These are phyloP conservation scores for Ganoderma lucidum DNA, from an alignment of 1,284 basidiomycete species.

Conservation along the genomic window DNA sequence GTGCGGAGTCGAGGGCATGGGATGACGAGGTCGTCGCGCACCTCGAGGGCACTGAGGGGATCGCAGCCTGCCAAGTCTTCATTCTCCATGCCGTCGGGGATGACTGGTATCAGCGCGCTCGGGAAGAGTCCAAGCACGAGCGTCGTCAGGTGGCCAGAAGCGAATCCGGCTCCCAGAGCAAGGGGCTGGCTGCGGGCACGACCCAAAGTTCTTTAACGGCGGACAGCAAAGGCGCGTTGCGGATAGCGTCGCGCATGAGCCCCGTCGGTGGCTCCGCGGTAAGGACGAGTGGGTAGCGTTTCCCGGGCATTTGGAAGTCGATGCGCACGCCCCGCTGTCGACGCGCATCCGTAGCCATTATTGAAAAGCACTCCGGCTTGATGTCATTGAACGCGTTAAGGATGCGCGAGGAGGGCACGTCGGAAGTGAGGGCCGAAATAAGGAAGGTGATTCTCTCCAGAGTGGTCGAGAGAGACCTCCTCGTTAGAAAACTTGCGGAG, in stretches of 20 bases:
- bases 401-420: not conserved
- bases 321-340: not conserved
- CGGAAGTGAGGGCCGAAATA: not conserved
- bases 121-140: not conserved
- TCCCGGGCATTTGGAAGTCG: not conserved
- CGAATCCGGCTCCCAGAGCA: not conserved
- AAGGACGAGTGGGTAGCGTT: too few relatives aligned
- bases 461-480: not conserved
- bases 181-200: not conserved
- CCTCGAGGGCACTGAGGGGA: not conserved
- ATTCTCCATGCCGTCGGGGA: too few relatives aligned
- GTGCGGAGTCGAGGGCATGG: not conserved
- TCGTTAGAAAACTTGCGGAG: not conserved
- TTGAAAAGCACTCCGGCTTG: not conserved
- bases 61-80: not conserved
- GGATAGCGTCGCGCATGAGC: not conserved
- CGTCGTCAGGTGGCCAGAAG: not conserved
- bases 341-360: not conserved
- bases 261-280: too few relatives aligned
- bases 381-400: too few relatives aligned
- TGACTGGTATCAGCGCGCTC: too few relatives aligned
- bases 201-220: not conserved
- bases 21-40: not conserved
- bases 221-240: not conserved
- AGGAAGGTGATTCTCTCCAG: too few relatives aligned